Conservation (phyloP, 2,329 filamentous ascomycete genomes). For the Ilyonectria robusta region DNA sequence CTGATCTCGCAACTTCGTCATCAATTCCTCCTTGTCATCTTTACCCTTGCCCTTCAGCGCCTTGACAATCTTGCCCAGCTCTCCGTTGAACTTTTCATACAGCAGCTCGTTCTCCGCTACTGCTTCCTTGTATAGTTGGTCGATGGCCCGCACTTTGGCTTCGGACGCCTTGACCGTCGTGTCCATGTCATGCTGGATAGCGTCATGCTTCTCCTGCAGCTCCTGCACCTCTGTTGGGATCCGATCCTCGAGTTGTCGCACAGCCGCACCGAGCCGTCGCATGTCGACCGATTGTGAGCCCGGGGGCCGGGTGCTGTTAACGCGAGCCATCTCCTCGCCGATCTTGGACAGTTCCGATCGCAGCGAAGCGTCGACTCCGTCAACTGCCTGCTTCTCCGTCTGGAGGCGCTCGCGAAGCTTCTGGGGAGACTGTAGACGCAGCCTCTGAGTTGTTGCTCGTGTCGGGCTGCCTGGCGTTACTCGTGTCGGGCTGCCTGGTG, state of each 20-base stretch:
- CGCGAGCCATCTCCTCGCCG: slow-evolving; percentile 80
- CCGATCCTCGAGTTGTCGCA: slow-evolving; percentile 77
- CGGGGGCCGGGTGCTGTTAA: slow-evolving; percentile 57
- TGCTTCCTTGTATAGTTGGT: slow-evolving; percentile 89
- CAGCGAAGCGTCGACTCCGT: slow-evolving; percentile 77
- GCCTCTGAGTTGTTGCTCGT: slow-evolving; percentile 60
- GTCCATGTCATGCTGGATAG: slow-evolving; percentile 80
- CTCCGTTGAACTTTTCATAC: slow-evolving; percentile 93
- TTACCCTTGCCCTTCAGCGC: slow-evolving; percentile 80
- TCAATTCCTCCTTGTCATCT: slow-evolving; percentile 84
- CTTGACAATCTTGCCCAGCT: slow-evolving; percentile 85
- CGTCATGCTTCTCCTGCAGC: slow-evolving; percentile 71
- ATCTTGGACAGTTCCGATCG: slow-evolving; percentile 85
- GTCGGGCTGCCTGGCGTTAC: slow-evolving; percentile 46
- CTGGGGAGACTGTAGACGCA: slow-evolving; percentile 79
- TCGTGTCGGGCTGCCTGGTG: slow-evolving; percentile 49
- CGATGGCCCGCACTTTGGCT: slow-evolving; percentile 83
- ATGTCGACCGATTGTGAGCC: slow-evolving; percentile 57
- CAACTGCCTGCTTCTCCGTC: slow-evolving; percentile 82
- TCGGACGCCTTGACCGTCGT: slow-evolving; percentile 81
- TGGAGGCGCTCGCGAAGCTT: slow-evolving; percentile 89
- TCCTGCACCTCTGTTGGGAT: slow-evolving; percentile 73
- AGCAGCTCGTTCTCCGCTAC: slow-evolving; percentile 93
- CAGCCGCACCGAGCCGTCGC: slow-evolving; percentile 66
- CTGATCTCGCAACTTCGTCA: slow-evolving; percentile 78